These are phyloP conservation scores for Mortierella hygrophila DNA, from an alignment of 192 early-diverging fungal genomes.

Conservation along the genomic window DNA sequence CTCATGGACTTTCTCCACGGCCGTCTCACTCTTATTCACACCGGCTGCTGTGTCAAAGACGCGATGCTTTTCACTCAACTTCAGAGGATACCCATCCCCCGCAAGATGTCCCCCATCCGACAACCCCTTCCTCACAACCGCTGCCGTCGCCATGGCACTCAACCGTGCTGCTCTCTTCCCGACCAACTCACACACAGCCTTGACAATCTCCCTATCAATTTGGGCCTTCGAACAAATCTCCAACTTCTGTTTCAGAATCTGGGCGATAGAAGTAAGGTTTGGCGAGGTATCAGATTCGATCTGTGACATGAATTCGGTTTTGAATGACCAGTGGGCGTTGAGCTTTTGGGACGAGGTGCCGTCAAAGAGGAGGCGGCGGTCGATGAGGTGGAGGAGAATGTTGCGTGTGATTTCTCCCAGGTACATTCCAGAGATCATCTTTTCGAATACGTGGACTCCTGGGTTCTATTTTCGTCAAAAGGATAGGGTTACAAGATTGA, in stretches of 20 bases:
- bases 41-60: not conserved
- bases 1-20: slow-evolving; percentile 6
- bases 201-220: slow-evolving; percentile 83
- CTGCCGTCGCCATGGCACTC: slow-evolving; percentile 77
- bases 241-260: slow-evolving; percentile 80
- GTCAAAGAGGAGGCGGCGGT: slow-evolving; percentile 81
- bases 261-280: slow-evolving; percentile 71
- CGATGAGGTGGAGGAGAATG: slow-evolving; percentile 83
- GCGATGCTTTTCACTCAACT: not conserved
- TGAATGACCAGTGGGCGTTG: slow-evolving; percentile 77
- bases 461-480: slow-evolving; percentile 67
- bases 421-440: slow-evolving; percentile 94
- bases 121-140: slow-evolving; percentile 62
- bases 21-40: slow-evolving; percentile 12
- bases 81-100: slow-evolving; percentile 16
- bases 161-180: slow-evolving; percentile 85
- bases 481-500: not conserved
- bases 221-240: slow-evolving; percentile 73
- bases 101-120: slow-evolving; percentile 21
- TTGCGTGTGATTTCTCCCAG: slow-evolving; percentile 88
- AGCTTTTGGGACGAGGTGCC: slow-evolving; percentile 73
- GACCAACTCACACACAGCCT: slow-evolving; percentile 85
- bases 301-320: slow-evolving; percentile 79
- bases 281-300: slow-evolving; percentile 76
- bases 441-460: slow-evolving; percentile 88